A percentile compares a stretch with the other conserved stretches of the same genome.
phyloP scores from a whole-genome alignment of 768 basidiomycete genomes.

The Tricholoma terreum region DNA sequence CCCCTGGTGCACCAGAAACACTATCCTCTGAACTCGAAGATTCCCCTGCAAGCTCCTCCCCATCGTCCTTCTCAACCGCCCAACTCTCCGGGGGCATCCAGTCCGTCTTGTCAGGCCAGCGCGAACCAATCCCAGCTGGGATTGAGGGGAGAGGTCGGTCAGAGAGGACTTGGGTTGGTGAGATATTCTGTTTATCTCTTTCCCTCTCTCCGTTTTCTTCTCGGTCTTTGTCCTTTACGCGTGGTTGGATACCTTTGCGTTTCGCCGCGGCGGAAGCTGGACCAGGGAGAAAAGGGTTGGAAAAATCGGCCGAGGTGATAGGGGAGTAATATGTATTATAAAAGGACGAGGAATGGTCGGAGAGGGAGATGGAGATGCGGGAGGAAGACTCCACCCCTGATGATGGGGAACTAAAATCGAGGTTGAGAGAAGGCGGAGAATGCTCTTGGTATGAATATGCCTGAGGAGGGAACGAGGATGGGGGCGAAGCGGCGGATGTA shows the following conservation, averaged over 20 bases:
- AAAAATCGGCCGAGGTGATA: constrained; percentile 34
- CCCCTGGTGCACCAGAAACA: constrained; percentile 9
- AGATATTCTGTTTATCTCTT: too few relatives aligned
- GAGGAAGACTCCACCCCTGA: neutral
- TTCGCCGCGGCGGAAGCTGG: constrained; percentile 19
- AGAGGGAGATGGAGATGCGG: constrained; percentile 1
- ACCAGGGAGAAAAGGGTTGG: constrained; percentile 39
- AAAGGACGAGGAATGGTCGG: constrained; percentile 26
- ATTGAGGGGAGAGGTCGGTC: neutral
- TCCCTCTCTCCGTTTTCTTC: too few relatives aligned
- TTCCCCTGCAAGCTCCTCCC: constrained; percentile 29
- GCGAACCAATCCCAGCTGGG: neutral
- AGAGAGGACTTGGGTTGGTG: too few relatives aligned
- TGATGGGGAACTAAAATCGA: neutral
- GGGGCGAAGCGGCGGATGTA: neutral
- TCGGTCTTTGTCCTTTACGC: constrained; percentile 10
- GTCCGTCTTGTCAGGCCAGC: constrained; percentile 4
- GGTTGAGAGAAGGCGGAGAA: neutral
- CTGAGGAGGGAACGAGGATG: neutral
- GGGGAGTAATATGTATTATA: constrained; percentile 8
- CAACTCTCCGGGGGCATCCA: constrained; percentile 81
- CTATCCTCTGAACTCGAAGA: constrained; percentile 30
- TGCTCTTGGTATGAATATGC: neutral
- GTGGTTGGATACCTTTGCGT: constrained; percentile 14
- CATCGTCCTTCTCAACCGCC: constrained; percentile 56